Evolutionary conservation across 2,329 filamentous ascomycete genomes (phyloP).

Genomic region (Chrysoporthe puriensis): DNA sequence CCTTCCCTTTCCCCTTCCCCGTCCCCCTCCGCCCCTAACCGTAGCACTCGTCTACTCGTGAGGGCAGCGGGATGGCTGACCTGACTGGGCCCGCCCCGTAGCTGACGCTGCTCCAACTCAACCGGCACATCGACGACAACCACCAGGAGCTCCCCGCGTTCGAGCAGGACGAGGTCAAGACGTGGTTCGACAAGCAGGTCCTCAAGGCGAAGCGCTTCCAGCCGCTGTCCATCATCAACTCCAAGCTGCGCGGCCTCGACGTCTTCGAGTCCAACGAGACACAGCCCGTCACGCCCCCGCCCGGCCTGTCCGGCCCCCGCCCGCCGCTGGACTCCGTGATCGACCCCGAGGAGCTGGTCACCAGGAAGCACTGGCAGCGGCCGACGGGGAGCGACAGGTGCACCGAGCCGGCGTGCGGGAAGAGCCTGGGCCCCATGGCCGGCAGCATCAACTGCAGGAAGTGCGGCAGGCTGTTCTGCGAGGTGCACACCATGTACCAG

Average conservation of each 20-base stretch:
- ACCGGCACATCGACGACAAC: conserved; percentile 81
- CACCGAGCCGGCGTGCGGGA: conserved; percentile 84
- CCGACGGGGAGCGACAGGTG: conserved; percentile 75
- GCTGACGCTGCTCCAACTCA: conserved; percentile 91
- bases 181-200: conserved; percentile 95
- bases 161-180: conserved; percentile 92
- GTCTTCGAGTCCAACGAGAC: conserved; percentile 92
- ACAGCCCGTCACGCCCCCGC: conserved; percentile 41
- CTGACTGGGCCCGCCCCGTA: conserved; percentile 43
- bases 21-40: too few relatives aligned
- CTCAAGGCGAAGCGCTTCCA: conserved; percentile 92
- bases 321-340: conserved; percentile 47
- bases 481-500: conserved; percentile 99
- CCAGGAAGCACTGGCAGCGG: conserved; percentile 85
- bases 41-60: neutral
- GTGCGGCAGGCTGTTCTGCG: conserved; percentile 92
- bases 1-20: too few relatives aligned
- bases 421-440: conserved; percentile 75
- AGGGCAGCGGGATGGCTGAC: neutral
- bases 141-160: conserved; percentile 88
- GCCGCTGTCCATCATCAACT: conserved; percentile 86
- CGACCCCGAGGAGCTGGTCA: conserved; percentile 91
- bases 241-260: conserved; percentile 89
- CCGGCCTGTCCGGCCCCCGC: conserved; percentile 43
- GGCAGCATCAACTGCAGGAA: conserved; percentile 91